Conservation (phyloP, 805 yeast species). For the Starmerella vaccinii region DNA sequence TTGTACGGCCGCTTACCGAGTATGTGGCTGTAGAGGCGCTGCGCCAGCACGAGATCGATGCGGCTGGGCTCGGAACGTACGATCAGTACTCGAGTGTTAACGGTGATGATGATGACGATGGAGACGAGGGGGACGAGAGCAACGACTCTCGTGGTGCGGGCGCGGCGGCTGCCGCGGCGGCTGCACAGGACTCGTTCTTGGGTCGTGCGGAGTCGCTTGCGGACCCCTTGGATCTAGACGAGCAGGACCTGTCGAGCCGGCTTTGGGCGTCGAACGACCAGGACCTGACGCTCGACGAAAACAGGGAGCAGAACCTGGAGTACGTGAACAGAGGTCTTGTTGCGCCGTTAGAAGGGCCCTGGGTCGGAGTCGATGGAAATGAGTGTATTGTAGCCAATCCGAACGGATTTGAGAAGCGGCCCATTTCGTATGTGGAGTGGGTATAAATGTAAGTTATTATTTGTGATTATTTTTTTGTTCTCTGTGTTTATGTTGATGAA, state of each 20-base stretch:
- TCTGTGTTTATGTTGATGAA: background rate
- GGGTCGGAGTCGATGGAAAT: conserved; percentile 56
- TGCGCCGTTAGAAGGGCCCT: conserved; percentile 70
- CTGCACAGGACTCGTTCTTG: background rate
- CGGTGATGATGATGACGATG: conserved; percentile 5
- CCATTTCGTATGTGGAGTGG: conserved; percentile 37
- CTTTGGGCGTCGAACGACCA: conserved; percentile 3
- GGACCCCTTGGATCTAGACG: conserved; percentile 5
- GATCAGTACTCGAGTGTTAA: conserved; percentile 5
- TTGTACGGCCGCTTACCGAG: conserved; percentile 67
- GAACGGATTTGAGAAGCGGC: conserved; percentile 32
- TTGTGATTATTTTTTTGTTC: background rate
- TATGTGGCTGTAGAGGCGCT: conserved; percentile 80
- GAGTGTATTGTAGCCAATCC: conserved; percentile 42
- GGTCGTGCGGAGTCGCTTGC: conserved; percentile 6
- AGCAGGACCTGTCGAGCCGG: conserved; percentile 1
- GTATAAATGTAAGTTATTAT: conserved; percentile 25
- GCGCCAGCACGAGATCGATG: conserved; percentile 15
- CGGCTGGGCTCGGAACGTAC: conserved; percentile 11
- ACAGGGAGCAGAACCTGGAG: conserved; percentile 57
- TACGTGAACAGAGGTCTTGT: conserved; percentile 71
- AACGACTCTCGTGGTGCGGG: too few relatives aligned
- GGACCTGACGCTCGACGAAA: conserved; percentile 56
- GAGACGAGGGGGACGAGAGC: too few relatives aligned
- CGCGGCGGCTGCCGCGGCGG: background rate